Evolutionary conservation across 192 early-diverging fungal species (phyloP), one percentile per base, ranked within the genome.

Genomic region (Polychytrium aggregatum): DNA sequence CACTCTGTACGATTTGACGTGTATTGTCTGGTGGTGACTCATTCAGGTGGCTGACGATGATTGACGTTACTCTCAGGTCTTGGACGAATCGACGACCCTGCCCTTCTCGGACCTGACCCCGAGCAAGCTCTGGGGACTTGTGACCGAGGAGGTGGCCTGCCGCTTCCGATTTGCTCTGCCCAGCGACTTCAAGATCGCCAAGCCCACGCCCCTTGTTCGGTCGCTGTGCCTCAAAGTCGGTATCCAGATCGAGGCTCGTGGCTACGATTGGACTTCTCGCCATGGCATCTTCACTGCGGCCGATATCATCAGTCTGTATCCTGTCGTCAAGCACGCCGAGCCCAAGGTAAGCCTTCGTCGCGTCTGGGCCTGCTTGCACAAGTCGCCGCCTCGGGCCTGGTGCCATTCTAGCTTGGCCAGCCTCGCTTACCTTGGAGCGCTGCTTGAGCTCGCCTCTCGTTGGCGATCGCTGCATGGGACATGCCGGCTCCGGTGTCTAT

Each of bases 221-320:
- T 83, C 86, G 37, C 67, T 94, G 25, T 86, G 86, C 53, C 48
- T 84, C 38, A 86, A 87, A 59, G 67, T 82, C 14, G 95, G 95
- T 21, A 72, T 91, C 28, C 95, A 98, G 64, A 39, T 98, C 13
- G 79, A 77, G 37, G 69, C 82, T 33, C 74, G 78, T 30, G 76
- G 85, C 25, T 97, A 95, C 31, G 4, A 8, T 33, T 4, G 6
- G 52, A 60, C 64, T 41, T 35, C 51, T 6, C 39, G 24, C 41
- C 58, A 59, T n/a, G 68, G 65, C 22, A 74, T 75, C 7, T 78
- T 79, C 51, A 66, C 76, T 30, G 67, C 80, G 31, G 78, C 68
- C 4, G 82, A 89, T 57, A 69, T 90, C 28, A 45, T 87, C 22
- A 80, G 82, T 21, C 44, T 89, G 13, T 67, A 80, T 40, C 88